phyloP scores from a whole-genome alignment of 1,284 basidiomycete genomes.

The Trichosporon asahii region DNA sequence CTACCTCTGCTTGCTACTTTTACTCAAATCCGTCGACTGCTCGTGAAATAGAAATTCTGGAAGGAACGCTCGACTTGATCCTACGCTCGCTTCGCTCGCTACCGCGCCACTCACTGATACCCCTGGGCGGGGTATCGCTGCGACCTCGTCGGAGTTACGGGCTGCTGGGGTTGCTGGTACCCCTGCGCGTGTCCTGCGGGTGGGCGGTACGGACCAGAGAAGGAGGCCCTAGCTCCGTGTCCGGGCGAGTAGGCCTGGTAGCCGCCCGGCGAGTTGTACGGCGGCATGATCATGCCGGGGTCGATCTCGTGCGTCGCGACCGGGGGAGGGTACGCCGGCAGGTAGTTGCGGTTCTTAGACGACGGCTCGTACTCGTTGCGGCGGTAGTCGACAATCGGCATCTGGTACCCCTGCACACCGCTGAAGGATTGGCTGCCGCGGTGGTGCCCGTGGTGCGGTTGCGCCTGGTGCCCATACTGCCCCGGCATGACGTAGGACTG shows the following conservation, averaged over 20 bases:
- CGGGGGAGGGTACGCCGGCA: conserved; percentile 49
- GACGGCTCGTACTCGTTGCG: conserved; percentile 37
- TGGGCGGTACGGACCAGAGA: conserved; percentile 39
- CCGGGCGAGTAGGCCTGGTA: conserved; percentile 26
- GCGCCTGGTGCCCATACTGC: conserved; percentile 27
- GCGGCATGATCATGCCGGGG: conserved; percentile 39
- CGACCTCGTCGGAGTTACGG: not conserved
- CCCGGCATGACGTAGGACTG: conserved; percentile 45
- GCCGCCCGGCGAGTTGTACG: conserved; percentile 19
- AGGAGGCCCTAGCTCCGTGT: conserved; percentile 39
- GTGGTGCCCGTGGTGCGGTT: conserved; percentile 21
- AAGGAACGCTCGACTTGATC: not conserved
- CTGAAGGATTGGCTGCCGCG: conserved; percentile 29
- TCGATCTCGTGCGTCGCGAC: conserved; percentile 36
- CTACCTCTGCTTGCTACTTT: not conserved
- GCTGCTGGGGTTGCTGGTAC: conserved; percentile 1
- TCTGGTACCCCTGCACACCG: conserved; percentile 37
- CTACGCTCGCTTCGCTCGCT: not conserved
- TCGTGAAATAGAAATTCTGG: not conserved
- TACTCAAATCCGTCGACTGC: not conserved
- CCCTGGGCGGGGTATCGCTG: not conserved
- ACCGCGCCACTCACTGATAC: not conserved
- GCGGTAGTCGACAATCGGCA: conserved; percentile 43
- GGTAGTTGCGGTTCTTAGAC: conserved; percentile 25
- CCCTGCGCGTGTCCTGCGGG: conserved; percentile 1